Evolutionary conservation across 768 basidiomycete genomes (phyloP), one percentile per base, ranked within the genome.

Genomic region (Kondoa subrosea): DNA sequence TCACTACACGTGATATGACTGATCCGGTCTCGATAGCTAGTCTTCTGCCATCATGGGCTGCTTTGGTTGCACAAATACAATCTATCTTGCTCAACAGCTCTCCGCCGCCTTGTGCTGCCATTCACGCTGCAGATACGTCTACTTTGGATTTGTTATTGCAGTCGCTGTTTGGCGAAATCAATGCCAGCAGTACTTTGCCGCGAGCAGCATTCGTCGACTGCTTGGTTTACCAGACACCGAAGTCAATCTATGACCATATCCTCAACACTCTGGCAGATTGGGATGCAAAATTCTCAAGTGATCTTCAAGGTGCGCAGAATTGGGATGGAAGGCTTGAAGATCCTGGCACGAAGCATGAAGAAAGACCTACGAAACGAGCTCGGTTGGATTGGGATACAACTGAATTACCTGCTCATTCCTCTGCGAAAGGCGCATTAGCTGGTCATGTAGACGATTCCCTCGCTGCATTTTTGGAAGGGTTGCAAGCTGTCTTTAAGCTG

Each of bases 311-410:
- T 3, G 15, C 26, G 3, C 61, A 27, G 30, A 63, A 63, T 32
- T 63, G 61, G 61, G 61, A 63, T 63, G 61, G 61, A 3, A 63
- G 61, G n/a, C n/a, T 33, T 8, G 25, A 59, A n/a, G 61, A 33
- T 27, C 33, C 34, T 8, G 12, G 12, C 30, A 32, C 30, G 61
- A 4, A 50, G 8, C 12, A 50, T 25, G 25, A 32, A 31, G 15
- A 33, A 63, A 32, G 26, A 31, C 26, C 61, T 32, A 33, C 3
- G 17, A 32, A 63, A 12, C 3, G 29, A 12, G 61, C 14, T 3
- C 17, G 26, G 34, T 17, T 15, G 29, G 3, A 63, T 63, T 63
- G 61, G 61, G 30, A 32, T 32, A 63, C 61, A 32, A 29, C 61
- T 33, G 61, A 63, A 63, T 16, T 32, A 31, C 26, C 61, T 30